These are phyloP conservation scores for Pseudevernia furfuracea DNA, from an alignment of 495 filamentous ascomycete genomes.

Conservation along the genomic window DNA sequence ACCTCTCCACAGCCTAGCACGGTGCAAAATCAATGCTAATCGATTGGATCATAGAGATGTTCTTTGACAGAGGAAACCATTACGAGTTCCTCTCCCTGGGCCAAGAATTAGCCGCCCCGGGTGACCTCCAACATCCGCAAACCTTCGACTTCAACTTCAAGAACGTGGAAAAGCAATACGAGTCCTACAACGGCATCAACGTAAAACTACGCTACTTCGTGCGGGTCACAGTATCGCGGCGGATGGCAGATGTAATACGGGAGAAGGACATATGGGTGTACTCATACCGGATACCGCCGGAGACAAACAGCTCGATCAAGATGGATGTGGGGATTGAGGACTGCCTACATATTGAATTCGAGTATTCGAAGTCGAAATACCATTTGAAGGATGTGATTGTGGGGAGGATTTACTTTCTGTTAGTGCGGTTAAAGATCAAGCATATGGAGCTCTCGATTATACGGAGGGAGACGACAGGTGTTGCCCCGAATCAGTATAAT, in stretches of 20 bases:
- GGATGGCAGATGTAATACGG: slow-evolving; percentile 95
- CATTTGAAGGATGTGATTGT: slow-evolving; percentile 99
- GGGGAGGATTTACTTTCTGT: slow-evolving; percentile 95
- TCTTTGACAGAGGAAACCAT: slow-evolving; percentile 97
- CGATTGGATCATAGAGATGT: slow-evolving; percentile 65
- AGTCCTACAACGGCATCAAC: slow-evolving; percentile 99
- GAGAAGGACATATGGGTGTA: slow-evolving; percentile 99
- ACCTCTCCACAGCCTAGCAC: slow-evolving; percentile 14
- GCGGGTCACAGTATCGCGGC: slow-evolving; percentile 87
- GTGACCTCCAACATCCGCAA: slow-evolving; percentile 96
- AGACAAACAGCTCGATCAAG: slow-evolving; percentile 97
- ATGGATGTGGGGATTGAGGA: slow-evolving; percentile 99
- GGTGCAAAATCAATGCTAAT: slow-evolving; percentile 17
- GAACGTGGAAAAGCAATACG: slow-evolving; percentile 99
- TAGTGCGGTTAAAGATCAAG: slow-evolving; percentile 98
- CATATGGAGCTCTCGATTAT: slow-evolving; percentile 99
- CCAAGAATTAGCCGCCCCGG: slow-evolving; percentile 91
- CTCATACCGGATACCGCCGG: slow-evolving; percentile 94
- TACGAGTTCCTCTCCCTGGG: slow-evolving; percentile 97
- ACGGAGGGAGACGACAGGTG: slow-evolving; percentile 89
- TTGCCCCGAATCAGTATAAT: slow-evolving; percentile 99
- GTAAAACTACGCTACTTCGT: slow-evolving; percentile 98
- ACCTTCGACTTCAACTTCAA: slow-evolving; percentile 99
- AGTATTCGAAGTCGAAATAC: slow-evolving; percentile 98
- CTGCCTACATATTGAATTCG: slow-evolving; percentile 98